These are phyloP conservation scores for Crithidia sp. DNA, from an alignment of 208 protist genomes.

Conservation along the genomic window DNA sequence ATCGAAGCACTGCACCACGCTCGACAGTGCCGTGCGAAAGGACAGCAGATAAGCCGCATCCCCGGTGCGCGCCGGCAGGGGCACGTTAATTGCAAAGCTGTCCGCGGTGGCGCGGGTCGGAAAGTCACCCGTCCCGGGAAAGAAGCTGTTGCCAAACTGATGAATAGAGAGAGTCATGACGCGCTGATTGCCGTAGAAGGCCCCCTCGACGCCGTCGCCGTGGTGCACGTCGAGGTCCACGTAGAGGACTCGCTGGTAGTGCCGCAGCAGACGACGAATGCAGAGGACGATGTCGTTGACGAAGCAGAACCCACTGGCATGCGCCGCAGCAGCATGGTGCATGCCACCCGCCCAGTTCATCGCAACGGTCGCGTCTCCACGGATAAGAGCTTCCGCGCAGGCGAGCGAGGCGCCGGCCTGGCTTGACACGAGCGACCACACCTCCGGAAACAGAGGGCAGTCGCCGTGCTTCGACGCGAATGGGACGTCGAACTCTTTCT, in stretches of 20 bases:
- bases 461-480: constrained; percentile 63
- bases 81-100: constrained; percentile 94
- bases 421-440: constrained; percentile 75
- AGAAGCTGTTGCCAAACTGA: constrained; percentile 98
- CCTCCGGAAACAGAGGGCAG: constrained; percentile 84
- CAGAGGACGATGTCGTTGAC: constrained; percentile 99
- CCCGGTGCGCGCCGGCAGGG: constrained; percentile 95
- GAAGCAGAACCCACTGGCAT: constrained; percentile 99
- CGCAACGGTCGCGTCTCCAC: constrained; percentile 92
- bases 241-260: constrained; percentile 98
- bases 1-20: constrained; percentile 95
- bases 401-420: constrained; percentile 93
- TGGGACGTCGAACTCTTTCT: constrained; percentile 83
- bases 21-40: constrained; percentile 94
- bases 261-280: constrained; percentile 98
- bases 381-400: constrained; percentile 95
- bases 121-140: constrained; percentile 96
- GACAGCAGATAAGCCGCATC: constrained; percentile 94
- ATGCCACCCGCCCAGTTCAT: constrained; percentile 99
- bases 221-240: constrained; percentile 99
- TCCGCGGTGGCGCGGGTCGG: constrained; percentile 33
- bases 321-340: constrained; percentile 95
- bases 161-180: constrained; percentile 99
- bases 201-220: constrained; percentile 99
- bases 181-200: constrained; percentile 99